Conservation (phyloP, 2,329 filamentous ascomycete genomes). For the Tolypocladium guangdongense region DNA sequence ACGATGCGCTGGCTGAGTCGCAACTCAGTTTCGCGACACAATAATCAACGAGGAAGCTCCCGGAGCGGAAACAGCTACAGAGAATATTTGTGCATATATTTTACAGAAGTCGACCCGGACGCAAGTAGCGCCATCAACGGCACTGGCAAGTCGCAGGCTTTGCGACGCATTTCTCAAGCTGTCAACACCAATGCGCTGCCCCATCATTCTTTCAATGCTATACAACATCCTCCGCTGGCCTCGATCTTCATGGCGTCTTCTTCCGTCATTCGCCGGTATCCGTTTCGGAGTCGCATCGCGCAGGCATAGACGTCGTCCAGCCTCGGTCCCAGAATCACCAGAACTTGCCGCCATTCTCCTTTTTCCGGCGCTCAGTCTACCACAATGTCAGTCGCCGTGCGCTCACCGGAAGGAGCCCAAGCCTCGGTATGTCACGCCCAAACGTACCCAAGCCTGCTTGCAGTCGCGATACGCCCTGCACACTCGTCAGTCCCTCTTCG, state of each 20-base stretch:
- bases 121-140: background rate
- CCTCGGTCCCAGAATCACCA: constrained; percentile 7
- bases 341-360: constrained; percentile 8
- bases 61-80: no score
- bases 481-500: background rate
- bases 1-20: background rate
- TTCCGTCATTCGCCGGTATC: background rate
- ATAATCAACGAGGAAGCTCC: no score
- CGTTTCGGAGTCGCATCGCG: background rate
- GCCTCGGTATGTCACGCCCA: constrained; percentile 1
- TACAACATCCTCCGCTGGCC: background rate
- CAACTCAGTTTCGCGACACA: background rate
- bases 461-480: constrained; percentile 85
- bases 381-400: background rate
- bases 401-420: background rate
- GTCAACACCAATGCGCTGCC: background rate
- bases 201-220: background rate
- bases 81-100: no score
- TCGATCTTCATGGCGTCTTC: background rate
- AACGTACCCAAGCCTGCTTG: constrained; percentile 81
- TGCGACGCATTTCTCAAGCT: background rate
- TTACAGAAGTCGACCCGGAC: background rate
- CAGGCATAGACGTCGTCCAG: background rate
- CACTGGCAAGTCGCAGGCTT: background rate
- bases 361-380: constrained; percentile 11